Base-by-base conservation (phyloP, 306 rosid genomes). In the Dalbergia cochinchinensis region DNA sequence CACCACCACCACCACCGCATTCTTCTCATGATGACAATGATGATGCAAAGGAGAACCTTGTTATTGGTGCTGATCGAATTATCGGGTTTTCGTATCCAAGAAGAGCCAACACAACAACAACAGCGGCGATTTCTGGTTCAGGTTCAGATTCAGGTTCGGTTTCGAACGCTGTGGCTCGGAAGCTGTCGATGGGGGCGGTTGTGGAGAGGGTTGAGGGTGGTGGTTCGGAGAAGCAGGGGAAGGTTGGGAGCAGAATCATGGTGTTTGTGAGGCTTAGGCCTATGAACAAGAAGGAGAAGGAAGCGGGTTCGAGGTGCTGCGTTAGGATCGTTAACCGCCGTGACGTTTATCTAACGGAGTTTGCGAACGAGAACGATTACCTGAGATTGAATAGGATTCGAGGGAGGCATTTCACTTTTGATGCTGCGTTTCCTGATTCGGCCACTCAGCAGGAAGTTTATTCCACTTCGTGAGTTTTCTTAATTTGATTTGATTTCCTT, bases 181-280 rank as follows among this genome's bases (percentile, higher is more conserved):
- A 89, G 84, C 94, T 90, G 8, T 91, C 96, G 1, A 64, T 87
- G 86, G 95, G 88, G 58, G 58, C 64, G 10, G 13, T 51, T 41
- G 35, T 44, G 83, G 79, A 77, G 39, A 12, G 53, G 7, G 41
- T 37, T 5, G 45, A 16, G 62, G 79, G 72, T n/a, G 74, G 22
- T 31, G 79, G 3, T 48, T 71, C 76, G 5, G 88, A 83, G 90
- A 86, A 81, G 65, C 47, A 67, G 53, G 69, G 75, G 22, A 39
- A 45, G 59, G 48, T 41, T 6, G 89, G 78, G 77, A 95, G 93
- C 57, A 73, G 94, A 65, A 95, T 95, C 69, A 48, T 86, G 20
- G 99, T 95, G 81, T 95, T 90, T 22, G 98, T 95, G 85, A 91
- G 99, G 89, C 85, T 95, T 6, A 85, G 99, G 72, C 99, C 99